A percentile compares a stretch with the other conserved stretches of the same genome.
phyloP scores from a whole-genome alignment of 2,329 filamentous ascomycete genomes.

The Phymatotrichopsis omnivora region DNA sequence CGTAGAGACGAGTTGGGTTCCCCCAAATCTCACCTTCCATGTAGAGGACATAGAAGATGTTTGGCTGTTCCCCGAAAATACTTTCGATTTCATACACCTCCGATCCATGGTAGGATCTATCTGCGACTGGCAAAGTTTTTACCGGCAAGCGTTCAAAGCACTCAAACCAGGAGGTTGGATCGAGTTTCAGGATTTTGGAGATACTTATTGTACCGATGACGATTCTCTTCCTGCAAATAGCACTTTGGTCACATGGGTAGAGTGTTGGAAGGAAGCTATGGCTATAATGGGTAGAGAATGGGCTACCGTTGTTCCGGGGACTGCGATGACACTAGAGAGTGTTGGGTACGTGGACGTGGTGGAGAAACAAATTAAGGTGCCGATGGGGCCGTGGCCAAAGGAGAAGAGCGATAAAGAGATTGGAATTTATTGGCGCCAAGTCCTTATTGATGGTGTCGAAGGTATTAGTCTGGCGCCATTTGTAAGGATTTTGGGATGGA shows the following conservation, averaged over 20 bases:
- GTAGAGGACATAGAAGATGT: slow-evolving; percentile 34
- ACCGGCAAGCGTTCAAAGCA: slow-evolving; percentile 33
- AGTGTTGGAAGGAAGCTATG: slow-evolving; percentile 32
- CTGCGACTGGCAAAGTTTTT: slow-evolving; percentile 23
- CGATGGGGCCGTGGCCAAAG: slow-evolving; percentile 42
- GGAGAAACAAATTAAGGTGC: slow-evolving; percentile 36
- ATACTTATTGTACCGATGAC: slow-evolving; percentile 31
- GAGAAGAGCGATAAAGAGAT: slow-evolving; percentile 32
- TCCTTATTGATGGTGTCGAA: slow-evolving; percentile 9
- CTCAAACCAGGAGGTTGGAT: slow-evolving; percentile 36
- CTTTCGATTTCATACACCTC: slow-evolving; percentile 29
- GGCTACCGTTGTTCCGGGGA: slow-evolving; percentile 21
- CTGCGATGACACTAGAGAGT: slow-evolving; percentile 23
- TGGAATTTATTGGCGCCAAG: slow-evolving; percentile 9
- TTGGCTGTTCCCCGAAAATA: slow-evolving; percentile 23
- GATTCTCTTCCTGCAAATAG: slow-evolving; percentile 25
- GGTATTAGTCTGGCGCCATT: slow-evolving; percentile 13
- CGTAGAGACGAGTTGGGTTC: slow-evolving; percentile 21
- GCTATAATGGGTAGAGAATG: slow-evolving; percentile 29
- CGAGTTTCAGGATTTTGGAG: slow-evolving; percentile 27
- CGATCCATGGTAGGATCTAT: slow-evolving; percentile 26
- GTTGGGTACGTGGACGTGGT: slow-evolving; percentile 40
- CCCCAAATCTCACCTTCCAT: slow-evolving; percentile 33
- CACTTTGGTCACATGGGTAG: slow-evolving; percentile 27
- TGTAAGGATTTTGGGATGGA: slow-evolving; percentile 11